Conservation (phyloP, 2,329 filamentous ascomycete species). For the Sordariomycetes sp. region DNA sequence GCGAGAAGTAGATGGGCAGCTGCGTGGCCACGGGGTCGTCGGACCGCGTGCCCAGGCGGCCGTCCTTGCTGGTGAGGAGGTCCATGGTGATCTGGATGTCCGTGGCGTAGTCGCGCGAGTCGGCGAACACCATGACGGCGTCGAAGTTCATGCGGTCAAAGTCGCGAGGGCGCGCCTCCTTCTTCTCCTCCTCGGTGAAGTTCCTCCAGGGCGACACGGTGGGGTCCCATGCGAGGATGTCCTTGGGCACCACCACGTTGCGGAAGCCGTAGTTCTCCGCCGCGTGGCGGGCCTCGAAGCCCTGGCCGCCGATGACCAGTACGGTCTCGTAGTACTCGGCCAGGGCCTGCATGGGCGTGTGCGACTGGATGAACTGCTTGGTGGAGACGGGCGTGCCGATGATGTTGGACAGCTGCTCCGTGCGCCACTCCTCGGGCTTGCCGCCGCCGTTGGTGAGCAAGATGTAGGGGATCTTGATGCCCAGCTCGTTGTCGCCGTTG, state of each 20-base stretch:
- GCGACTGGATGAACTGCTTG: constrained; percentile 59
- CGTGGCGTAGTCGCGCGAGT: constrained; percentile 90
- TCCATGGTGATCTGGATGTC: constrained; percentile 81
- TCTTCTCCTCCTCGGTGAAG: constrained; percentile 48
- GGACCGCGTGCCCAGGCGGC: constrained; percentile 72
- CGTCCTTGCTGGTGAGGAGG: constrained; percentile 64
- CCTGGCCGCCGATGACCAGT: constrained; percentile 65
- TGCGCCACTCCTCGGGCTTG: constrained; percentile 87
- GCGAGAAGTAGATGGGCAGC: constrained; percentile 76
- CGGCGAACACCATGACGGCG: constrained; percentile 88
- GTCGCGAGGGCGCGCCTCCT: constrained; percentile 49
- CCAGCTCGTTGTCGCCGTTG: constrained; percentile 59
- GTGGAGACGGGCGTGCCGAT: constrained; percentile 39
- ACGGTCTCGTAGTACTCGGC: constrained; percentile 48
- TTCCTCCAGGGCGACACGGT: constrained; percentile 76
- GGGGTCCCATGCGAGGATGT: constrained; percentile 66
- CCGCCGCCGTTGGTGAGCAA: constrained; percentile 94
- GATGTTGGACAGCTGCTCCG: constrained; percentile 53
- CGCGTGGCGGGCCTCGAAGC: constrained; percentile 34
- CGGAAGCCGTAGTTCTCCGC: constrained; percentile 54
- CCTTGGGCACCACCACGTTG: constrained; percentile 74
- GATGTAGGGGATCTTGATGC: constrained; percentile 85
- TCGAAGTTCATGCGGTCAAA: constrained; percentile 66
- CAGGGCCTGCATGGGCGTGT: constrained; percentile 59
- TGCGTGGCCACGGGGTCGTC: constrained; percentile 61